These are phyloP conservation scores for Fraxinus sp. DNA, from an alignment of 305 asterid genomes.

Conservation along the genomic window DNA sequence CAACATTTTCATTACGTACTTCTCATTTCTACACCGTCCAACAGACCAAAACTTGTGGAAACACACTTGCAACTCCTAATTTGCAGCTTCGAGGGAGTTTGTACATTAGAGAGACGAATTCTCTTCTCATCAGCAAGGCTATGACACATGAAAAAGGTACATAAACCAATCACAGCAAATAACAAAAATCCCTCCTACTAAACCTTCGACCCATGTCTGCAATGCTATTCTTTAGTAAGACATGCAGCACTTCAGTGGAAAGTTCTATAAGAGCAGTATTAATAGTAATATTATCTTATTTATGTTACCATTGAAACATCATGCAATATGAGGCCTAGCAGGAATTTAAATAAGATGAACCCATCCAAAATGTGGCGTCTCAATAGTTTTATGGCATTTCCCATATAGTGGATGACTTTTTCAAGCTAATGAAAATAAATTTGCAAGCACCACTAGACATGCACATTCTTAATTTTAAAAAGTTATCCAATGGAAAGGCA, in stretches of 20 bases:
- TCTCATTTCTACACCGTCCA: neutral
- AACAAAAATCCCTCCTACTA: neutral
- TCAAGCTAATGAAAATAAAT: conserved; percentile 2
- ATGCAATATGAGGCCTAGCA: neutral
- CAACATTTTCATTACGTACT: neutral
- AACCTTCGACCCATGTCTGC: neutral
- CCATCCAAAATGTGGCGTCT: conserved; percentile 8
- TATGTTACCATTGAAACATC: conserved; percentile 5
- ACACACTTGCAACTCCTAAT: neutral
- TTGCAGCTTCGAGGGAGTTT: neutral
- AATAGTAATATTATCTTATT: neutral
- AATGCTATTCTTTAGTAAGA: neutral
- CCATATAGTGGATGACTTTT: neutral
- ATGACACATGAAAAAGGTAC: neutral
- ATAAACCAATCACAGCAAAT: neutral
- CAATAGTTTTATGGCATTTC: neutral
- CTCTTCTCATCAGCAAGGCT: neutral
- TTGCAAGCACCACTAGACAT: neutral
- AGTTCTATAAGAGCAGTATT: conserved; percentile 3
- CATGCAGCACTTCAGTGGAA: neutral
- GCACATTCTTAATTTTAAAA: neutral
- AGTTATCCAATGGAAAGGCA: neutral
- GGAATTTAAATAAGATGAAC: conserved; percentile 1
- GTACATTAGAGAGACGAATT: neutral
- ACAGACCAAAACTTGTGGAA: conserved; percentile 1